Percentiles rank a stretch among this genome's conserved stretches.
These are phyloP conservation scores for Phialocephala sp. DNA, from an alignment of 2,329 filamentous ascomycete species.

Conservation along the genomic window DNA sequence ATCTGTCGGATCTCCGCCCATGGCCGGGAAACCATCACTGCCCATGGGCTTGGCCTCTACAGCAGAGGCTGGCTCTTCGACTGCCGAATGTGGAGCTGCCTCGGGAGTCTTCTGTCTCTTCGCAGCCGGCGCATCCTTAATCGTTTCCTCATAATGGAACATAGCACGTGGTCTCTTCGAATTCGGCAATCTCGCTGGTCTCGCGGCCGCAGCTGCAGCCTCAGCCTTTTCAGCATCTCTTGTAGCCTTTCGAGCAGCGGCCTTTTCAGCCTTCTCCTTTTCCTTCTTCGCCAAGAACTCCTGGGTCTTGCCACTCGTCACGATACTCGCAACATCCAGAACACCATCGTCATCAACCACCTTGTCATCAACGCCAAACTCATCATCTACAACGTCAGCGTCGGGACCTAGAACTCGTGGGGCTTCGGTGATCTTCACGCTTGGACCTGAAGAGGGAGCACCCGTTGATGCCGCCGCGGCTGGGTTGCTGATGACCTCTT, in stretches of 20 bases:
- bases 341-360: constrained; percentile 70
- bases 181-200: constrained; percentile 69
- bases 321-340: constrained; percentile 83
- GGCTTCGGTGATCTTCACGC: constrained; percentile 42
- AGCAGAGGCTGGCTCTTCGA: constrained; percentile 25
- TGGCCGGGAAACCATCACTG: constrained; percentile 22
- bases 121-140: constrained; percentile 50
- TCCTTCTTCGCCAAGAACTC: constrained; percentile 86
- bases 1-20: constrained; percentile 23
- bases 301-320: constrained; percentile 79
- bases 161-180: constrained; percentile 70
- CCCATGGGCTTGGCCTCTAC: constrained; percentile 27
- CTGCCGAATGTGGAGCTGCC: constrained; percentile 18
- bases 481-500: constrained; percentile 42
- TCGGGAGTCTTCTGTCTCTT: constrained; percentile 46
- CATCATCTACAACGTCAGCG: constrained; percentile 44
- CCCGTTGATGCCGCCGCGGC: constrained; percentile 43
- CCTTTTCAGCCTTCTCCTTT: constrained; percentile 75
- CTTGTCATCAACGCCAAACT: constrained; percentile 48
- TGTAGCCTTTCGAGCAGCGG: constrained; percentile 62
- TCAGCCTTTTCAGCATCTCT: constrained; percentile 63
- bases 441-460: constrained; percentile 42
- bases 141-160: constrained; percentile 75
- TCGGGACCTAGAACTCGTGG: constrained; percentile 33
- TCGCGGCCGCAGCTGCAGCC: constrained; percentile 54